A percentile compares a stretch with the other conserved stretches of the same genome.
These are phyloP conservation scores for Pseudozyma hubeiensis DNA, from an alignment of 1,284 basidiomycete genomes.

Conservation along the genomic window DNA sequence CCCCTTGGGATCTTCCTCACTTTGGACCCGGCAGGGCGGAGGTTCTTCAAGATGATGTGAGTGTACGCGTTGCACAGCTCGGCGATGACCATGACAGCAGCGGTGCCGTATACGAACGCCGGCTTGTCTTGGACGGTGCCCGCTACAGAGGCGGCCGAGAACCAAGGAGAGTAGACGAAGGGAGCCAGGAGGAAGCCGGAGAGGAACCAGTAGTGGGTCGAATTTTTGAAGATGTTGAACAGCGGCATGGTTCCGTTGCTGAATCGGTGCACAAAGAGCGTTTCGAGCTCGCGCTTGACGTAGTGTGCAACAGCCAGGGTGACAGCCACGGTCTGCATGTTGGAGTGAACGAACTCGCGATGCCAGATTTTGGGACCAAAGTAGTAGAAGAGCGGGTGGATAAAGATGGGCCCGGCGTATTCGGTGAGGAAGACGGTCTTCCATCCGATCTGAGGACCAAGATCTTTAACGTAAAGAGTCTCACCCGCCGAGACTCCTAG, in stretches of 20 bases:
- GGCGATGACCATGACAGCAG: constrained; percentile 79
- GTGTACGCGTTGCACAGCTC: constrained; percentile 88
- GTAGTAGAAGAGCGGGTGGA: constrained; percentile 88
- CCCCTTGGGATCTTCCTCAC: constrained; percentile 84
- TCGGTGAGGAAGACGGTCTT: constrained; percentile 67
- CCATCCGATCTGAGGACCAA: constrained; percentile 67
- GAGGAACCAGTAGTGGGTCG: constrained; percentile 74
- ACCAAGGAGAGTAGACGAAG: constrained; percentile 69
- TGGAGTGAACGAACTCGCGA: constrained; percentile 76
- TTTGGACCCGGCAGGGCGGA: constrained; percentile 84
- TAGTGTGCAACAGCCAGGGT: constrained; percentile 87
- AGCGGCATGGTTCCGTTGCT: constrained; percentile 94
- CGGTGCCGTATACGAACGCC: constrained; percentile 77
- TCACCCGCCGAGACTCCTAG: constrained; percentile 44
- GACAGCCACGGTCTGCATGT: constrained; percentile 85
- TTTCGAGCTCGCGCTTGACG: constrained; percentile 91
- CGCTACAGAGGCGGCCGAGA: constrained; percentile 77
- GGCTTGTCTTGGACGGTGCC: constrained; percentile 79
- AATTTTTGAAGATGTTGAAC: constrained; percentile 86
- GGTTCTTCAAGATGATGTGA: constrained; percentile 83
- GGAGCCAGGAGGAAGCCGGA: constrained; percentile 72
- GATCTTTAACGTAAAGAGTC: constrained; percentile 64
- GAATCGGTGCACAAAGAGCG: constrained; percentile 85
- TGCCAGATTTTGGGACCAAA: constrained; percentile 78
- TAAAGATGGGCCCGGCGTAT: constrained; percentile 81